Percentiles rank a stretch among this genome's conserved stretches.
phyloP scores from a whole-genome alignment of 495 filamentous ascomycete species.

The Annulohypoxylon nitens region DNA sequence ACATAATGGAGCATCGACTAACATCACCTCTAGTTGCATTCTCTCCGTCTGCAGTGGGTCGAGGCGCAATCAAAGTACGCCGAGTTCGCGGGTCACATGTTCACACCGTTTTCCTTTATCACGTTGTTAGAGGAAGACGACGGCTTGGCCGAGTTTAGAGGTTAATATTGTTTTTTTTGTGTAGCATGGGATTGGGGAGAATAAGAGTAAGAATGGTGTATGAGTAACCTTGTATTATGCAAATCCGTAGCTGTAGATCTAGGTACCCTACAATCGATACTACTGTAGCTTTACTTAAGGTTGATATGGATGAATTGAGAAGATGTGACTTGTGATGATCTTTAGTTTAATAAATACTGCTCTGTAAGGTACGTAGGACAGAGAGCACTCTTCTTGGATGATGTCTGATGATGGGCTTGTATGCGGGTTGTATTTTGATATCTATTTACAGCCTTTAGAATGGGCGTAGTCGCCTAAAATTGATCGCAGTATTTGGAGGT shows the following conservation, averaged over 20 bases:
- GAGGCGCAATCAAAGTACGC: constrained; percentile 99
- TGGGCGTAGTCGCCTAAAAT: no score
- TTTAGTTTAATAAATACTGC: not conserved
- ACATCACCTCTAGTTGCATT: constrained; percentile 71
- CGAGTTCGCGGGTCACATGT: constrained; percentile 91
- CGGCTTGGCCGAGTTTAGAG: constrained; percentile 61
- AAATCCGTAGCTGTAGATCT: constrained; percentile 47
- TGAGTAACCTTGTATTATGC: constrained; percentile 46
- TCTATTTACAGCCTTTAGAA: no score
- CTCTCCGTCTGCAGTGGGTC: constrained; percentile 96
- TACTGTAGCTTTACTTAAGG: constrained; percentile 30
- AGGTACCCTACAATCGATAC: constrained; percentile 33
- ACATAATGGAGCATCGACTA: constrained; percentile 8
- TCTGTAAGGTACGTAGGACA: not conserved
- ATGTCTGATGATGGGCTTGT: no score
- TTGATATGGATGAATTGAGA: no score
- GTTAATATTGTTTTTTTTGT: constrained; percentile 40
- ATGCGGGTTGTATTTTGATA: no score
- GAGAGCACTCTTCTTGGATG: no score
- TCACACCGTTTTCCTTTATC: constrained; percentile 93
- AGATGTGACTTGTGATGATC: not conserved
- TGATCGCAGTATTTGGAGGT: no score
- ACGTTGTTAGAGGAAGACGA: constrained; percentile 87
- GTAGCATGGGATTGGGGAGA: constrained; percentile 11
- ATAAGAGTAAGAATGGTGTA: constrained; percentile 37